These are phyloP conservation scores for Penicillium chermesinum DNA, from an alignment of 495 filamentous ascomycete genomes.

Conservation along the genomic window DNA sequence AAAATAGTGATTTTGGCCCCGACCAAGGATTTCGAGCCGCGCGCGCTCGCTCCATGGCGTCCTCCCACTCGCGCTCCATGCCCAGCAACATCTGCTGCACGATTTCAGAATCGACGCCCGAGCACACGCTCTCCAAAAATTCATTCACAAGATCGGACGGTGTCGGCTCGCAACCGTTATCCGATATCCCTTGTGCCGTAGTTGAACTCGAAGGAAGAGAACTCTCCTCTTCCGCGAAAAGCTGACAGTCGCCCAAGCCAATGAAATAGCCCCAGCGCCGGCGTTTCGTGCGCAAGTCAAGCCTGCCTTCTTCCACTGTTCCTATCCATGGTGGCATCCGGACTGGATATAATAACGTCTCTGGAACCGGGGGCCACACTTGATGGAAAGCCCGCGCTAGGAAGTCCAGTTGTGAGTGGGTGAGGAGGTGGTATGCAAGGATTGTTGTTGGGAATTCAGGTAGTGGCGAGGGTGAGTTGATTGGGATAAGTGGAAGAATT, in stretches of 20 bases:
- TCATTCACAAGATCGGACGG: not conserved
- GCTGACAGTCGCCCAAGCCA: constrained; percentile 59
- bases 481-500: constrained; percentile 28
- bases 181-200: not conserved
- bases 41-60: not conserved
- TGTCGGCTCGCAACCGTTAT: not conserved
- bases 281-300: constrained; percentile 53
- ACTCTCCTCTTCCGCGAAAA: constrained; percentile 26
- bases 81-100: not conserved
- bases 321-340: constrained; percentile 39
- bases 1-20: not conserved
- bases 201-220: not conserved
- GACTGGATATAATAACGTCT: constrained; percentile 60
- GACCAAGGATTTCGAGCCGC: not conserved
- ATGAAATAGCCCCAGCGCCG: constrained; percentile 61
- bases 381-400: constrained; percentile 78
- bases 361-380: constrained; percentile 45
- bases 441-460: constrained; percentile 62
- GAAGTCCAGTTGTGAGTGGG: constrained; percentile 60
- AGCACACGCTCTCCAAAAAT: not conserved
- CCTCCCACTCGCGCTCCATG: not conserved
- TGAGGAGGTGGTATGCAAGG: constrained; percentile 70
- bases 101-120: not conserved
- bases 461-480: constrained; percentile 54
- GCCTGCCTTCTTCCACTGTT: constrained; percentile 16